These are phyloP conservation scores for Candida hispaniensis DNA, from an alignment of 805 yeast species.

Conservation along the genomic window DNA sequence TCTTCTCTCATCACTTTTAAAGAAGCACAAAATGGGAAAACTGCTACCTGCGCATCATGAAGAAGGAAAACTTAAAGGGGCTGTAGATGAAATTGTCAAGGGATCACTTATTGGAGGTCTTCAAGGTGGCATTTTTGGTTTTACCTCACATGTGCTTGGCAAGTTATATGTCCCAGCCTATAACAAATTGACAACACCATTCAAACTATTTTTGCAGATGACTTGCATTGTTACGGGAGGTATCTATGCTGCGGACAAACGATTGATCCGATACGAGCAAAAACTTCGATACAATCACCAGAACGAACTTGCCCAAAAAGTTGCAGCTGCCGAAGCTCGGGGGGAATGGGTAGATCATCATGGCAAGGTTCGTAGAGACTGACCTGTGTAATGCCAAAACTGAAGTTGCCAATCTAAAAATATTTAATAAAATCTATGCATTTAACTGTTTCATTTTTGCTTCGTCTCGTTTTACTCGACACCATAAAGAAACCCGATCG, in stretches of 20 bases:
- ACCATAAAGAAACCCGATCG: constrained; percentile 61
- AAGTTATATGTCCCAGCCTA: constrained; percentile 11
- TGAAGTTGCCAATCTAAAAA: too few relatives aligned
- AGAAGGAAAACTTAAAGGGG: constrained; percentile 21
- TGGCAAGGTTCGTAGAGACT: constrained; percentile 6
- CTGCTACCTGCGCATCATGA: constrained; percentile 24
- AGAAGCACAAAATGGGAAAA: constrained; percentile 2
- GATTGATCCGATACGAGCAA: constrained; percentile 15
- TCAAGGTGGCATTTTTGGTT: constrained; percentile 10
- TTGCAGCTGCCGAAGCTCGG: constrained; percentile 12
- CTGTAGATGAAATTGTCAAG: constrained; percentile 18
- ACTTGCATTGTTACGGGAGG: constrained; percentile 11
- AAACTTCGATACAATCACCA: constrained; percentile 11
- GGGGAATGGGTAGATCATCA: constrained; percentile 15
- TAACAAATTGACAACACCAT: constrained; percentile 10
- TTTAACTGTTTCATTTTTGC: constrained; percentile 13
- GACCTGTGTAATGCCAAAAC: too few relatives aligned
- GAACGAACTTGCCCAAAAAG: constrained; percentile 5
- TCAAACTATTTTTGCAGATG: constrained; percentile 14
- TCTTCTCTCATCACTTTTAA: constrained; percentile 1
- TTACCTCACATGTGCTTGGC: constrained; percentile 2
- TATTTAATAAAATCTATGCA: too few relatives aligned
- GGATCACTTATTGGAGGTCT: constrained; percentile 13
- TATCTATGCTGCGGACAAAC: constrained; percentile 13
- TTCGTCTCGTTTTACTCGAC: constrained; percentile 57